These are phyloP conservation scores for Leersia perrieri DNA, from an alignment of 176 grass and related monocot genomes.

Conservation along the genomic window DNA sequence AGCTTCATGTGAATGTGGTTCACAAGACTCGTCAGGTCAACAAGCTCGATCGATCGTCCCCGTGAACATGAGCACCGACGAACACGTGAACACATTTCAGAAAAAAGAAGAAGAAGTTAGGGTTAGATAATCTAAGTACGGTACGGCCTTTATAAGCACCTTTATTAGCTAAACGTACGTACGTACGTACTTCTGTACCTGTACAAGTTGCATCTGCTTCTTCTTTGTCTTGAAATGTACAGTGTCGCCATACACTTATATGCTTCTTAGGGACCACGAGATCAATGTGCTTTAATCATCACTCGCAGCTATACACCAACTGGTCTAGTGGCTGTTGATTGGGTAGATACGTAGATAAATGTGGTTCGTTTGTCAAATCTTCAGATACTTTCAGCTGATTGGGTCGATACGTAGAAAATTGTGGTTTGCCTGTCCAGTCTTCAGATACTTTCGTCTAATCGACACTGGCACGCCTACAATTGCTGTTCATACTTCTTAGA, in stretches of 20 bases:
- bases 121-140: background rate
- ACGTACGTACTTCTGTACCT: too few relatives aligned
- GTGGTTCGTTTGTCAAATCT: background rate
- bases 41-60: background rate
- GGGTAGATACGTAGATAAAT: too few relatives aligned
- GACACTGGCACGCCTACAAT: too few relatives aligned
- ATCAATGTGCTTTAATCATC: background rate
- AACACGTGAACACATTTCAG: slow-evolving; percentile 26
- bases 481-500: too few relatives aligned
- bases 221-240: background rate
- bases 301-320: background rate
- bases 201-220: background rate
- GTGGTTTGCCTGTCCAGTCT: too few relatives aligned
- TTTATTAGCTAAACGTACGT: background rate
- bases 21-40: background rate
- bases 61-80: slow-evolving; percentile 3
- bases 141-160: background rate
- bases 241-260: background rate
- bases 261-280: background rate
- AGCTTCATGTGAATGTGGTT: slow-evolving; percentile 1
- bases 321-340: background rate
- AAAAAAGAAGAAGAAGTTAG: background rate
- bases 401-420: too few relatives aligned
- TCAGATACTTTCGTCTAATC: too few relatives aligned
- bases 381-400: background rate